Percentiles rank a stretch among this genome's conserved stretches.
phyloP scores from a whole-genome alignment of 2,329 filamentous ascomycete species.

The Aureobasidium sp. region DNA sequence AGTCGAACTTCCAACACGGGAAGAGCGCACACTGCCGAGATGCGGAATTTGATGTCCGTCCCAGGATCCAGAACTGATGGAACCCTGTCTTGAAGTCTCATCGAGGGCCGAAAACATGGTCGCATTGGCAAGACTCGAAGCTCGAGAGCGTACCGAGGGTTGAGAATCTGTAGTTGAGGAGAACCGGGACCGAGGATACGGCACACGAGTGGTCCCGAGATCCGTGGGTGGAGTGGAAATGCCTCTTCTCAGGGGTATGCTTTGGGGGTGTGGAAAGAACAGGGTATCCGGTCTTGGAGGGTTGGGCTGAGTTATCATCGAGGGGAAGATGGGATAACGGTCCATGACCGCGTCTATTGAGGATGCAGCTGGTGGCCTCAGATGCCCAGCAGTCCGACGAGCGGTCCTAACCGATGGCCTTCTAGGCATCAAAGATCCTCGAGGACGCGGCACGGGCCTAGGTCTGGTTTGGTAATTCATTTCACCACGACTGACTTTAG shows the following conservation, averaged over 20 bases:
- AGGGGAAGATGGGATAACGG: background rate
- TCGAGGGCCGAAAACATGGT: background rate
- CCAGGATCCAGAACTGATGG: background rate
- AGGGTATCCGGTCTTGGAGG: background rate
- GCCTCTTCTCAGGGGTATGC: background rate
- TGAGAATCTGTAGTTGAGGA: background rate
- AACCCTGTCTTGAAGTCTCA: background rate
- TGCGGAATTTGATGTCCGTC: background rate
- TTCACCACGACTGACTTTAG: background rate
- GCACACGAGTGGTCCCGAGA: background rate
- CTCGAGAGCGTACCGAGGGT: background rate
- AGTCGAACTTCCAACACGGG: background rate
- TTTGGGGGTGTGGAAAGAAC: background rate
- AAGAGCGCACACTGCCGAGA: background rate
- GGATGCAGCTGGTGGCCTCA: background rate
- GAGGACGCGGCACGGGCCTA: slow-evolving; percentile 1
- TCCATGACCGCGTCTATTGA: background rate
- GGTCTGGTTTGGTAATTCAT: background rate
- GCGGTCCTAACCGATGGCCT: background rate
- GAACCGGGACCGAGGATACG: background rate
- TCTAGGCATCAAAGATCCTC: slow-evolving; percentile 13
- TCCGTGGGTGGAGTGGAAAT: background rate
- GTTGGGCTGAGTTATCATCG: background rate
- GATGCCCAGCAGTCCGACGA: background rate
- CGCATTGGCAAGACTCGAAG: background rate